Percentiles rank a stretch among this genome's conserved stretches.
Evolutionary conservation across 2,329 filamentous ascomycete species (phyloP).

Genomic region (Elsinoe perseae): DNA sequence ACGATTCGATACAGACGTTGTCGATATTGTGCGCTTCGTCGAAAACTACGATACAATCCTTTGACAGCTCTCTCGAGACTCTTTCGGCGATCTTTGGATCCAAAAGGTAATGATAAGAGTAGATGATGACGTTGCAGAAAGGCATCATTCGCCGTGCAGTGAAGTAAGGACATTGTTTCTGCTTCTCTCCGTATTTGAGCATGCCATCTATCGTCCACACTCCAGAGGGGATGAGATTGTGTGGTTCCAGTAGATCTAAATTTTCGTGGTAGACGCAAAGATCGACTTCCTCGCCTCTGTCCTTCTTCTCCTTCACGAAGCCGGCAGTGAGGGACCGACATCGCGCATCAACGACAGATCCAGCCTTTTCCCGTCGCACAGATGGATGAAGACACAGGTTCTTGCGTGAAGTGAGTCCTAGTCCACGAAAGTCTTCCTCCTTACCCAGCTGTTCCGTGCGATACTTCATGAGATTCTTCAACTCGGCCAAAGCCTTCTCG

Average conservation of each 20-base stretch:
- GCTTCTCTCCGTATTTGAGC: slow-evolving; percentile 80
- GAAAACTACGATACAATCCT: slow-evolving; percentile 97
- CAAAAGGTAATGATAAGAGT: slow-evolving; percentile 96
- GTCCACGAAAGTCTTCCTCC: slow-evolving; percentile 84
- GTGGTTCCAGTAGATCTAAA: slow-evolving; percentile 85
- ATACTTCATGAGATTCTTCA: slow-evolving; percentile 93
- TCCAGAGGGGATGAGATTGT: slow-evolving; percentile 88
- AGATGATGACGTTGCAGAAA: slow-evolving; percentile 98
- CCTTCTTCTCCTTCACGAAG: slow-evolving; percentile 96
- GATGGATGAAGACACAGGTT: slow-evolving; percentile 94
- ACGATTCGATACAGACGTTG: slow-evolving; percentile 96
- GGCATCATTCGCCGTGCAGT: slow-evolving; percentile 97
- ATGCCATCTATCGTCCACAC: slow-evolving; percentile 93
- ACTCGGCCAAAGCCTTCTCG: slow-evolving; percentile 87
- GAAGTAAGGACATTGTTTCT: slow-evolving; percentile 97
- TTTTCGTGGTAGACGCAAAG: slow-evolving; percentile 98
- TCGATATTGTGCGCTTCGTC: slow-evolving; percentile 99
- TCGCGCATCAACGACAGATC: slow-evolving; percentile 84
- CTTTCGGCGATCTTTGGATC: slow-evolving; percentile 96
- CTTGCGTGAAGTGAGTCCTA: slow-evolving; percentile 92
- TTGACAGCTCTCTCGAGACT: slow-evolving; percentile 90
- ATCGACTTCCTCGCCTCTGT: slow-evolving; percentile 87
- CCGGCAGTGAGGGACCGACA: slow-evolving; percentile 93
- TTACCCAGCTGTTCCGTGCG: slow-evolving; percentile 79
- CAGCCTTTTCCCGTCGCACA: slow-evolving; percentile 93